phyloP scores from a whole-genome alignment of 371 early-diverging fungal genomes.

The Mortierella sp. region DNA sequence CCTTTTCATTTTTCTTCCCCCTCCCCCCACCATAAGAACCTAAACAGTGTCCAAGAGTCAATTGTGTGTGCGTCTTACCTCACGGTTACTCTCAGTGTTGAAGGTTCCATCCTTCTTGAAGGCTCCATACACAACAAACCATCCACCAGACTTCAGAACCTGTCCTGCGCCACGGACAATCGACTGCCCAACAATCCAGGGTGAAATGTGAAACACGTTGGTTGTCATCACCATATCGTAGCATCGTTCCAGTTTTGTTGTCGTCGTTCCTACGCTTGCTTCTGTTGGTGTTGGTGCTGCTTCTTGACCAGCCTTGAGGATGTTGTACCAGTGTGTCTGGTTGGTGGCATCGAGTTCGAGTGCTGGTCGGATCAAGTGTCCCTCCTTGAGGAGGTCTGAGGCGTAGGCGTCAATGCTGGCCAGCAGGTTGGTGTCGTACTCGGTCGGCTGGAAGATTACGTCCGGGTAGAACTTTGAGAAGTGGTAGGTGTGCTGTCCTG shows the following conservation, averaged over 20 bases:
- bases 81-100: conserved; percentile 48
- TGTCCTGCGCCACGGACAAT: conserved; percentile 37
- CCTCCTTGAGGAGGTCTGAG: conserved; percentile 26
- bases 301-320: conserved; percentile 9
- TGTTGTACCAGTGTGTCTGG: conserved; percentile 30
- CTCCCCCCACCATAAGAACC: background rate
- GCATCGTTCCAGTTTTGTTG: background rate
- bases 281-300: conserved; percentile 5
- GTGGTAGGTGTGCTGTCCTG: conserved; percentile 48
- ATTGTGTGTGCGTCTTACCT: conserved; percentile 18
- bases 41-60: background rate
- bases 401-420: conserved; percentile 43
- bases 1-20: background rate
- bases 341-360: conserved; percentile 50
- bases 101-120: conserved; percentile 39
- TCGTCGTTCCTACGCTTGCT: background rate
- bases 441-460: conserved; percentile 46
- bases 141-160: conserved; percentile 31
- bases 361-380: conserved; percentile 34
- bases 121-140: conserved; percentile 28
- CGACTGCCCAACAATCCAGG: conserved; percentile 48
- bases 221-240: conserved; percentile 49
- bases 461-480: conserved; percentile 38
- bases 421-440: conserved; percentile 31
- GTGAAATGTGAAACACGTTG: conserved; percentile 54